Conservation (phyloP, 176 grass and related monocot genomes). For the Alloteropsis semialata region DNA sequence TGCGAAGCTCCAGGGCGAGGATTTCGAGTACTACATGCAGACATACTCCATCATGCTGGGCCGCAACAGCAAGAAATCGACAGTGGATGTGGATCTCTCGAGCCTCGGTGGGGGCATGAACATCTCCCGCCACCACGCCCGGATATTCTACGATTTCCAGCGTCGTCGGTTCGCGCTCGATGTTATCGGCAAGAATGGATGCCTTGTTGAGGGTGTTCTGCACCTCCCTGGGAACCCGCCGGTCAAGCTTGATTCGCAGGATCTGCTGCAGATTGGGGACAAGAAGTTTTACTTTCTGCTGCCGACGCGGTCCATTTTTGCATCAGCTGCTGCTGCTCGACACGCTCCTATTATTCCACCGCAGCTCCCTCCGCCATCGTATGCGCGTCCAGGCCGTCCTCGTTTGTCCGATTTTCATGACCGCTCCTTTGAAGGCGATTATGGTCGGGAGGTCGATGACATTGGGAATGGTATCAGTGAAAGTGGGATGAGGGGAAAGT, state of each 20-base stretch:
- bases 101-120: slow-evolving; percentile 82
- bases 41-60: slow-evolving; percentile 95
- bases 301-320: slow-evolving; percentile 72
- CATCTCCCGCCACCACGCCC: slow-evolving; percentile 84
- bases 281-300: slow-evolving; percentile 93
- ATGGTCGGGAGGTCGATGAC: slow-evolving; percentile 48
- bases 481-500: slow-evolving; percentile 27
- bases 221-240: slow-evolving; percentile 68
- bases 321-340: slow-evolving; percentile 47
- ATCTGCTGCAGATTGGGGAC: slow-evolving; percentile 93
- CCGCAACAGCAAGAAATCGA: slow-evolving; percentile 83
- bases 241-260: slow-evolving; percentile 84
- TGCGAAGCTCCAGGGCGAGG: slow-evolving; percentile 93
- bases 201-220: slow-evolving; percentile 76
- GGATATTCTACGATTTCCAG: slow-evolving; percentile 93
- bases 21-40: slow-evolving; percentile 98
- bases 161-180: slow-evolving; percentile 84
- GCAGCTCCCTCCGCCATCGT: slow-evolving; percentile 26
- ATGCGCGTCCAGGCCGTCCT: slow-evolving; percentile 40
- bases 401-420: slow-evolving; percentile 49
- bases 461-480: slow-evolving; percentile 45
- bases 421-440: slow-evolving; percentile 41
- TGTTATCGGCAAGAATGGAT: slow-evolving; percentile 92
- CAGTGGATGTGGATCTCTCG: slow-evolving; percentile 84
- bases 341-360: slow-evolving; percentile 43